Evolutionary conservation across 108 stramenopile genomes (phyloP).

Genomic region (Epithemia pelagica): DNA sequence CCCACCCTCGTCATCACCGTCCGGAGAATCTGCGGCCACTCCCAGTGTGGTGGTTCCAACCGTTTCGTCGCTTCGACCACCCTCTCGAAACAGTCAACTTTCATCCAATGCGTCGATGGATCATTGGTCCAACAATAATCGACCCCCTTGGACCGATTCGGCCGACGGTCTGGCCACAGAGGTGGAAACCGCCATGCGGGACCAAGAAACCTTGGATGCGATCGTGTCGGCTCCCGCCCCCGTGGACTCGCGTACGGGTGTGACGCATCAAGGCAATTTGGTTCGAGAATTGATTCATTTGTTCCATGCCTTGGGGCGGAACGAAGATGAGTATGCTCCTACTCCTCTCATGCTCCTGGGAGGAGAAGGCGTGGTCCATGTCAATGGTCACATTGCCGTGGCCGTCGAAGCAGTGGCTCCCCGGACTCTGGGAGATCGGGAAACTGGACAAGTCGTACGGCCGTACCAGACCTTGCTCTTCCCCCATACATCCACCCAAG

Average conservation of each 20-base stretch:
- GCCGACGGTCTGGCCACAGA: neutral
- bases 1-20: neutral
- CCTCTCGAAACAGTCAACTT: neutral
- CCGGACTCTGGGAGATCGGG: neutral
- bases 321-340: conserved; percentile 34
- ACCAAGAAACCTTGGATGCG: conserved; percentile 63
- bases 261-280: conserved; percentile 47
- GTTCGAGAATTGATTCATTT: conserved; percentile 62
- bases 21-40: neutral
- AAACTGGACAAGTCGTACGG: conserved; percentile 22
- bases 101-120: neutral
- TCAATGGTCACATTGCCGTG: conserved; percentile 76
- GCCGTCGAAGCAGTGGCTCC: conserved; percentile 50
- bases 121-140: neutral
- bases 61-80: neutral
- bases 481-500: conserved; percentile 61
- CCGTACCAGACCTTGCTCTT: conserved; percentile 78
- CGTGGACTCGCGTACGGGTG: neutral
- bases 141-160: neutral
- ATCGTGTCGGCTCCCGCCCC: conserved; percentile 51
- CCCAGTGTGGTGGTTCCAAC: neutral
- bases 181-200: conserved; percentile 26
- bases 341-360: conserved; percentile 39
- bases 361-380: conserved; percentile 61
- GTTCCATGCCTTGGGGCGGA: conserved; percentile 61